Evolutionary conservation across 2,329 filamentous ascomycete genomes (phyloP).

Genomic region (Verticillium klebahnii): DNA sequence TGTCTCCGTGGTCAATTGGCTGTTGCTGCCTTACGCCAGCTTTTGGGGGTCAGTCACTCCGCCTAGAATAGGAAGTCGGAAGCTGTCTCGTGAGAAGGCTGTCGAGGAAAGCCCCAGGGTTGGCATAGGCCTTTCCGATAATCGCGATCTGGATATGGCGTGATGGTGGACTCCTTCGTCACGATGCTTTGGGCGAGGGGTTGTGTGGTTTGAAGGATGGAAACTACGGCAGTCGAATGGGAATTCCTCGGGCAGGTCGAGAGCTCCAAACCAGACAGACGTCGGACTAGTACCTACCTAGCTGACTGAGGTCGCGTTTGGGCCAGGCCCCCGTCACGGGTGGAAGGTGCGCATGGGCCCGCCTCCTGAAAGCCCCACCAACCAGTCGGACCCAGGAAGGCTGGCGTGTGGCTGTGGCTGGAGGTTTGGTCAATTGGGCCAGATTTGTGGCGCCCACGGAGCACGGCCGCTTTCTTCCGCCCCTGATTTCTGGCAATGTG

Average conservation of each 20-base stretch:
- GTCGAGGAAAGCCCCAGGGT: not conserved
- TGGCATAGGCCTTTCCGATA: not conserved
- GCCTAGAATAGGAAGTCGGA: not conserved
- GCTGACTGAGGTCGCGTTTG: not conserved
- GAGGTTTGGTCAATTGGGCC: not conserved
- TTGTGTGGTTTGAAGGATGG: not conserved
- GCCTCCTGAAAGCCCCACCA: not conserved
- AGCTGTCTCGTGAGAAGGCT: not conserved
- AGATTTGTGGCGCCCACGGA: not conserved
- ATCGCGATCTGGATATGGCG: not conserved
- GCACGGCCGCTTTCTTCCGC: constrained; percentile 7
- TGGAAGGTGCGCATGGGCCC: not conserved
- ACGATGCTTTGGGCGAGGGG: not conserved
- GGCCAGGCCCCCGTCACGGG: not conserved
- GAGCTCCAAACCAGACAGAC: not conserved
- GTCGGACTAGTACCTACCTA: no score
- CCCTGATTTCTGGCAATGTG: constrained; percentile 14
- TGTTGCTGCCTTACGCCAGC: not conserved
- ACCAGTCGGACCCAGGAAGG: not conserved
- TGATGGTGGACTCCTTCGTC: not conserved
- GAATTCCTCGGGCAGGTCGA: not conserved
- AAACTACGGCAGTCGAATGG: not conserved
- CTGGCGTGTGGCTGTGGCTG: not conserved
- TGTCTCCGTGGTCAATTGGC: not conserved
- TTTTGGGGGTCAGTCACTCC: not conserved